Percentiles rank a stretch among this genome's conserved stretches.
Evolutionary conservation across 164 flowering plant species (phyloP).

Genomic region (Liquidambar formosana): DNA sequence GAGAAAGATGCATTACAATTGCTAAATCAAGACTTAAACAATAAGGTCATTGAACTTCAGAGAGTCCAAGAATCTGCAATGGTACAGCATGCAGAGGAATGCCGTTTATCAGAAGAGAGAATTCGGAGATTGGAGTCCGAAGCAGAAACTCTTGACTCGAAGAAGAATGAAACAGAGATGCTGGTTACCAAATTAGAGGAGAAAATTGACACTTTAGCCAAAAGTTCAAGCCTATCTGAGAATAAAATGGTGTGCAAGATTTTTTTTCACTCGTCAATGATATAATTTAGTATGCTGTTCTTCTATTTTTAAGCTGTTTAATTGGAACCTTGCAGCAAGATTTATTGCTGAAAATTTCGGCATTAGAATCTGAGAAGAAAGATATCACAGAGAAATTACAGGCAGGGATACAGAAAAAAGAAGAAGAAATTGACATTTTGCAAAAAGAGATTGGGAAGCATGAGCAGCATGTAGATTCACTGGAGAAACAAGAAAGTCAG

Average conservation of each 20-base stretch:
- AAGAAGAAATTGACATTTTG: slow-evolving; percentile 49
- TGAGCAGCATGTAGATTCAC: slow-evolving; percentile 42
- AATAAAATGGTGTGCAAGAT: slow-evolving; percentile 60
- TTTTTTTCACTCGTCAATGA: neutral
- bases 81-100: slow-evolving; percentile 80
- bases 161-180: slow-evolving; percentile 59
- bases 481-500: slow-evolving; percentile 57
- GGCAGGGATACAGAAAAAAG: slow-evolving; percentile 46
- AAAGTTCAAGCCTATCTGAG: slow-evolving; percentile 51
- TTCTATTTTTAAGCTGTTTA: slow-evolving; percentile 18
- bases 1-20: slow-evolving; percentile 56
- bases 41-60: slow-evolving; percentile 61
- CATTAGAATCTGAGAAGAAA: slow-evolving; percentile 61
- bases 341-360: slow-evolving; percentile 47
- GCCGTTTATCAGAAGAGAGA: slow-evolving; percentile 62
- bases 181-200: slow-evolving; percentile 56
- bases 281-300: slow-evolving; percentile 1
- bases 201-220: slow-evolving; percentile 42
- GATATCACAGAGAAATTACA: slow-evolving; percentile 51
- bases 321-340: slow-evolving; percentile 63
- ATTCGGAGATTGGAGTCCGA: slow-evolving; percentile 65
- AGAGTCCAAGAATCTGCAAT: slow-evolving; percentile 56
- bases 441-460: slow-evolving; percentile 47
- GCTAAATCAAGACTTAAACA: slow-evolving; percentile 48
- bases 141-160: slow-evolving; percentile 44